Evolutionary conservation across 2,329 filamentous ascomycete species (phyloP).

Genomic region (Aspergillus sp.): DNA sequence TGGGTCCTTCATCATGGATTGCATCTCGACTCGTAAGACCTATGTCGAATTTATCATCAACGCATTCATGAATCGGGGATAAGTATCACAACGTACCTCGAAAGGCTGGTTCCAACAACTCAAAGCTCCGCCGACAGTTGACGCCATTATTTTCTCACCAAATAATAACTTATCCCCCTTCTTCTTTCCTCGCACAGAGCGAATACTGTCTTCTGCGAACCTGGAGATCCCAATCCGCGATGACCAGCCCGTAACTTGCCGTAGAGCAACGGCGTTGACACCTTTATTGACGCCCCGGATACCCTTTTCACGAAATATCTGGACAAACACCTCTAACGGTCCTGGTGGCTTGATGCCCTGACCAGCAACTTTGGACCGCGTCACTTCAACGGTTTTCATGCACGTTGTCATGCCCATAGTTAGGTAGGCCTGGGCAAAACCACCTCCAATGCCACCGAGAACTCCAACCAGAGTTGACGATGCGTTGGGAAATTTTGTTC

Average conservation of each 20-base stretch:
- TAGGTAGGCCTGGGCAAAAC: conserved; percentile 92
- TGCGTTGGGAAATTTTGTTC: conserved; percentile 30
- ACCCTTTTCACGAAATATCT: conserved; percentile 6
- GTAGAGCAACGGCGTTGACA: conserved; percentile 16
- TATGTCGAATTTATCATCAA: not conserved
- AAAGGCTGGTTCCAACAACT: conserved; percentile 24
- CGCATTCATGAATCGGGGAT: too few relatives aligned
- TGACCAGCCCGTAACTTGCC: conserved; percentile 19
- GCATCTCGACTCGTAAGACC: conserved; percentile 16
- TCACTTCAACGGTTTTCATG: conserved; percentile 99
- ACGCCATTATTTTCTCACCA: conserved; percentile 20
- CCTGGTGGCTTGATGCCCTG: not conserved
- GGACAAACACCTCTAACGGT: not conserved
- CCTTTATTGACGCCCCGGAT: conserved; percentile 14
- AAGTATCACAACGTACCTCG: conserved; percentile 8
- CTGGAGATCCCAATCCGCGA: conserved; percentile 22
- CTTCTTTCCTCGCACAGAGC: conserved; percentile 2
- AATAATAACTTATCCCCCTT: conserved; percentile 4
- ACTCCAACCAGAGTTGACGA: not conserved
- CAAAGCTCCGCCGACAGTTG: conserved; percentile 18
- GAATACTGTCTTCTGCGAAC: conserved; percentile 25
- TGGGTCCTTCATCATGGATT: conserved; percentile 15
- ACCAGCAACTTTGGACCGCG: conserved; percentile 77
- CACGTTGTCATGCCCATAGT: conserved; percentile 99
- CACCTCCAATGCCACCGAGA: conserved; percentile 80